These are phyloP conservation scores for Spathaspora girioi DNA, from an alignment of 805 yeast genomes.

Conservation along the genomic window DNA sequence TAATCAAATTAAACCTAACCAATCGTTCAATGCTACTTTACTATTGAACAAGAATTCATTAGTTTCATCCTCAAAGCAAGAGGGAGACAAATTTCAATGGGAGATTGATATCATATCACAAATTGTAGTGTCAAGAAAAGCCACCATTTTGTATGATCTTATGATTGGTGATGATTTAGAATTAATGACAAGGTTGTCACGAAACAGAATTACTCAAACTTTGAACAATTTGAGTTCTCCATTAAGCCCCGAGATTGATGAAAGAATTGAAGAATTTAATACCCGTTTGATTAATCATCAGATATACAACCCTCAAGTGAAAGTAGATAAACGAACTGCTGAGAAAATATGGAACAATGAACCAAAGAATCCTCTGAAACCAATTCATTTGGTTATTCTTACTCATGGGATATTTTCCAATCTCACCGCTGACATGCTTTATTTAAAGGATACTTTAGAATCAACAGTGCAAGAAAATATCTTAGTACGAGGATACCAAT, in stretches of 20 bases:
- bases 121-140: slow-evolving; percentile 31
- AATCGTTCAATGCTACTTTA: slow-evolving; percentile 56
- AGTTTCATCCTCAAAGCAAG: slow-evolving; percentile 4
- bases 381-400: slow-evolving; percentile 38
- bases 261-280: neutral
- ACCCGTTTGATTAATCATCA: slow-evolving; percentile 3
- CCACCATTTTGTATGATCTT: slow-evolving; percentile 29
- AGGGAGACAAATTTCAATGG: slow-evolving; percentile 26
- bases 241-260: slow-evolving; percentile 5
- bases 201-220: slow-evolving; percentile 14
- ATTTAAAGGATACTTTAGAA: slow-evolving; percentile 32
- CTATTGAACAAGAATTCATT: slow-evolving; percentile 44
- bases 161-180: slow-evolving; percentile 35
- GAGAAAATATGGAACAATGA: slow-evolving; percentile 32
- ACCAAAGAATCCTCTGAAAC: slow-evolving; percentile 21
- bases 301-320: slow-evolving; percentile 19
- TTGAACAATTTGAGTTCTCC: slow-evolving; percentile 3
- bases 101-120: slow-evolving; percentile 39
- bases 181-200: slow-evolving; percentile 30
- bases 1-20: slow-evolving; percentile 62
- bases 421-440: slow-evolving; percentile 43
- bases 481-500: slow-evolving; percentile 34
- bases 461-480: slow-evolving; percentile 26
- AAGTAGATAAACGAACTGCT: slow-evolving; percentile 22
- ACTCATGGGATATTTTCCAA: slow-evolving; percentile 45